Evolutionary conservation across 1,284 basidiomycete genomes (phyloP), one percentile per base, ranked within the genome.

Genomic region (Ceratobasidium sp.): DNA sequence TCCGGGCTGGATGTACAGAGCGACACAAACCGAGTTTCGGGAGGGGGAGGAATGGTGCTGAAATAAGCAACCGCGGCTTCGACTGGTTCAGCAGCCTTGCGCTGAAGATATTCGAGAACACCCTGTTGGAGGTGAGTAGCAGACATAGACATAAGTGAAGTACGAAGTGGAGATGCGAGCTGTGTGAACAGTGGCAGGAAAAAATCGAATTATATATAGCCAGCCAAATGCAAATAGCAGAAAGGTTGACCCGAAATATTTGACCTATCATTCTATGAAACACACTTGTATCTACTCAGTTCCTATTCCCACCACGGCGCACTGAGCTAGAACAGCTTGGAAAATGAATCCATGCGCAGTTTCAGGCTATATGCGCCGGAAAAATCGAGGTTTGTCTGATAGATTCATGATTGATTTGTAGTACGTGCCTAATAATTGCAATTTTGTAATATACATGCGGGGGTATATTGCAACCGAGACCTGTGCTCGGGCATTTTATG

Each of bases 31-130:
- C 33, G 49, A 18, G 44, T 18, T 28, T 23, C 13, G 6, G 42
- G 63, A 9, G 44, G 46, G 2, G n/a, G 60, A 23, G 44, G 61
- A 49, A 63, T 61, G n/a, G 15, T 44, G 49, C 56, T 64, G 23
- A 49, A 72, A 69, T 51, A 13, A 63, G 60, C 33, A 42, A 73
- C 44, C 23, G 55, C 44, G 44, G 49, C 15, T 9, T 49, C 44
- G 40, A 78, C 46, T 10, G 51, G 13, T 51, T 70, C 67, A 18
- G 26, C 46, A 67, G 40, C 42, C 5, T 67, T 28, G 6, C 12
- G 42, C n/a, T 46, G n/a, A 13, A 67, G 64, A 9, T n/a, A n/a
- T 10, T 51, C 40, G 12, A 51, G 40, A 12, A 51, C 44, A 33
- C 18, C 13, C 64, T 15, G 42, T 6, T 40, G 46, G n/a, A 67